phyloP scores from a whole-genome alignment of 768 basidiomycete species.

The Hygrophoropsis aurantiaca region DNA sequence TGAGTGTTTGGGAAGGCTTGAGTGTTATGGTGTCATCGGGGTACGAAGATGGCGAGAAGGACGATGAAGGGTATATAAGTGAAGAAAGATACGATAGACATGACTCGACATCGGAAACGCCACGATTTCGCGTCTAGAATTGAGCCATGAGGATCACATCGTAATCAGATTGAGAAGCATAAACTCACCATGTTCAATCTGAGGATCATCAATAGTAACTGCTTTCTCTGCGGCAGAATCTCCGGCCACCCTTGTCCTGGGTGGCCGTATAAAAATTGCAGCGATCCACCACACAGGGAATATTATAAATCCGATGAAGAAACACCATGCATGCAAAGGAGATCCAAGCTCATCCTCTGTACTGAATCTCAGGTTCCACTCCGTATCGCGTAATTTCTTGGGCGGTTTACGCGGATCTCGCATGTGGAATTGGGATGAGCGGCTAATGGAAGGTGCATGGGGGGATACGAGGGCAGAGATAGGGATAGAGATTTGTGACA shows the following conservation, averaged over 20 bases:
- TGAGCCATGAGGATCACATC: conserved; percentile 4
- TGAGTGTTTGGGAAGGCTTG: neutral
- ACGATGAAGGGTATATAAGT: conserved; percentile 82
- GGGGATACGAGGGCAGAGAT: conserved; percentile 77
- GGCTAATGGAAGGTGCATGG: conserved; percentile 69
- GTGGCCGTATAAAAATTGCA: conserved; percentile 50
- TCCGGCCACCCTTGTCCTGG: conserved; percentile 61
- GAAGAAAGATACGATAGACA: conserved; percentile 64
- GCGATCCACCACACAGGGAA: conserved; percentile 68
- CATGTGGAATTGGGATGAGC: conserved; percentile 70
- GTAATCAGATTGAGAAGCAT: neutral
- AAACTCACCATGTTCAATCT: conserved; percentile 70
- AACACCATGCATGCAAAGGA: conserved; percentile 73
- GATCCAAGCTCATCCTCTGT: conserved; percentile 50
- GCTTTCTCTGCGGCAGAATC: conserved; percentile 60
- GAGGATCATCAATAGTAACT: conserved; percentile 75
- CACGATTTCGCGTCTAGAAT: conserved; percentile 66
- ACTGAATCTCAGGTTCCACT: conserved; percentile 59
- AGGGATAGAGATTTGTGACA: conserved; percentile 75
- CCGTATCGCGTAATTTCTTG: conserved; percentile 51
- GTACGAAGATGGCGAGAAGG: conserved; percentile 64
- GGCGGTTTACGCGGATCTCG: conserved; percentile 72
- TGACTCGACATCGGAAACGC: conserved; percentile 74
- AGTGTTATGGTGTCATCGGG: conserved; percentile 24
- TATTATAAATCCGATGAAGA: conserved; percentile 69